Conservation (phyloP, 495 filamentous ascomycete genomes). For the Amorphotheca resinae region DNA sequence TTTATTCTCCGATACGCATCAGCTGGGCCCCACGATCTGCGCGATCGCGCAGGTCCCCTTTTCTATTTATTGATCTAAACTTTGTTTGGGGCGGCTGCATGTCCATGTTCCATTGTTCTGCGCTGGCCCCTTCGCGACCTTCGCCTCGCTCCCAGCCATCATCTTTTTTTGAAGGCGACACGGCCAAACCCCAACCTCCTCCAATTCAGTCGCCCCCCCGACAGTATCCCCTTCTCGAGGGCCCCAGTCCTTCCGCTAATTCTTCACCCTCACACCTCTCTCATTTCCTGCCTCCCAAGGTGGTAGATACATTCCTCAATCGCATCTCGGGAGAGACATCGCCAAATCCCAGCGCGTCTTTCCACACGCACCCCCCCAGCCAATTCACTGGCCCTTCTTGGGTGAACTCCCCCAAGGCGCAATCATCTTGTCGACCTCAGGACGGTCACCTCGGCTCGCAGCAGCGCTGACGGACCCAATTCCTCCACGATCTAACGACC, state of each 20-base stretch:
- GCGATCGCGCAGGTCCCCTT: background rate
- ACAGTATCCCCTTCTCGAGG: background rate
- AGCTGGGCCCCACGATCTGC: background rate
- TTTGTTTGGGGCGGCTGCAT: background rate
- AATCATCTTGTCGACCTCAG: constrained; percentile 17
- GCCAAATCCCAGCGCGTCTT: background rate
- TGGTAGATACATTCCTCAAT: background rate
- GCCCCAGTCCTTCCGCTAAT: background rate
- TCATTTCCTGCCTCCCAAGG: background rate
- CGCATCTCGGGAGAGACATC: background rate
- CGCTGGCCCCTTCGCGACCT: background rate
- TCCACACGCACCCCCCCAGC: background rate
- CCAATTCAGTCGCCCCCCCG: background rate
- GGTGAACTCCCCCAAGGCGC: constrained; percentile 3
- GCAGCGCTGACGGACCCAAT: constrained; percentile 19
- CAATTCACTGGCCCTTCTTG: constrained; percentile 1
- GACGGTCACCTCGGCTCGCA: constrained; percentile 2
- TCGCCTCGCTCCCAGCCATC: background rate
- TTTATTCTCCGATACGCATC: no score
- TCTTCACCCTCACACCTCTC: background rate
- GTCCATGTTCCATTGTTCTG: background rate
- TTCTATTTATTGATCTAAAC: background rate
- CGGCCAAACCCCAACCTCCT: background rate
- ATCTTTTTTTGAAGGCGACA: background rate
- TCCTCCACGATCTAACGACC: constrained; percentile 16